Base-by-base conservation (phyloP, 768 basidiomycete species). In the Saitozyma podzolica region DNA sequence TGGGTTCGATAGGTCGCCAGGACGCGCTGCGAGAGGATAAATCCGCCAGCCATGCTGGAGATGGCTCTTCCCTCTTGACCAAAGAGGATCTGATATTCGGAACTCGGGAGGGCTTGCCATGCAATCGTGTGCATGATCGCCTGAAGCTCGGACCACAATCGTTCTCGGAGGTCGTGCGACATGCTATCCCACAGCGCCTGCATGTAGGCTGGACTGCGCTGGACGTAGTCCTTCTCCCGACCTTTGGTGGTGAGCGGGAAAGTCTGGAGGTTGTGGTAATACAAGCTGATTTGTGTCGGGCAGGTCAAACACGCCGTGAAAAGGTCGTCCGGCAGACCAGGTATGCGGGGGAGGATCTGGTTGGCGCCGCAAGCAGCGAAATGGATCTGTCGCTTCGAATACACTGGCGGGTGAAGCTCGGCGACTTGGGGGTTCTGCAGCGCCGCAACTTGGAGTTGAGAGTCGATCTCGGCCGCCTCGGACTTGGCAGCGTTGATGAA, bases 381-480 rank as follows among this genome's bases (percentile, higher is more conserved):
- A 40, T 76, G 74, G 43, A 76, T 76, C 40, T 73, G 72, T 9
- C 65, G 65, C 49, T 63, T 47, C 29, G 70, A 40, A 62, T 74
- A 76, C n/a, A 74, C 63, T 0, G 74, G 47, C 9, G 72, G 72
- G 53, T 74, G 72, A 7, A 66, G 48, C 29, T 59, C 48, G 7
- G 64, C 68, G 40, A 76, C 62, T 10, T 55, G 20, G 6, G 74
- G 70, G 40, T 72, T 69, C 20, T 67, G 58, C 1, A 41, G 40
- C 9, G 65, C 72, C 3, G 72, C 74, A 0, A 60, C 64, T 5
- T 58, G 62, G 19, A 72, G 73, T 45, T 76, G 74, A 40, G 56
- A 65, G 57, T 76, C 74, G 51, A 76, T 76, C 64, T 76, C 72
- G 11, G 65, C 70, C 2, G 72, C 72, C 59, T 73, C 72, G n/a